Evolutionary conservation across 2,329 filamentous ascomycete genomes (phyloP), one percentile per base, ranked within the genome.

Genomic region (Diaporthe helianthi): DNA sequence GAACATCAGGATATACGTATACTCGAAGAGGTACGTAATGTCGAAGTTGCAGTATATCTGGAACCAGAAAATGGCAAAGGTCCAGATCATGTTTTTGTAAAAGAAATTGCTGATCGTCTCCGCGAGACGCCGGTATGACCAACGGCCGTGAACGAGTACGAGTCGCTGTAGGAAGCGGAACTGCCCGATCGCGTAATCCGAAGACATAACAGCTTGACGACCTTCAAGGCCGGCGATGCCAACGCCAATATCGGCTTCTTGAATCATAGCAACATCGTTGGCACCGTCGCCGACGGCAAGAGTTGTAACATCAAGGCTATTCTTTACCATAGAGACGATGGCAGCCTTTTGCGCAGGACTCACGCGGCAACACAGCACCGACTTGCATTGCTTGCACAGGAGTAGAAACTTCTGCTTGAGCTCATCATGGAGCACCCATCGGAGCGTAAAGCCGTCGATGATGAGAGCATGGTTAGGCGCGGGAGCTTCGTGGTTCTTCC

Each of bases 21-120:
- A 98, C 80, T 99, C 96, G 83, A 97, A 98, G 65, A 98, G 89
- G 78, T 98, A 98, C 54, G 94, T 95, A 79, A 95, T 93, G 82
- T 99, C 96, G 79, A 97, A 98, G 81, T 97, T 92, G 84, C 92
- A 93, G 81, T 92, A 99, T 67, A 97, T 93, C 78, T 97, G 94
- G 81, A 93, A 99, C 95, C 95, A 98, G 86, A 98, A 98, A 69
- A 99, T 92, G 52, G 92, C 88, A 77, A 98, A 95, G 0, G 93
- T 96, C 96, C 96, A 99, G 65, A 98, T 92, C 81, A 99, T 92
- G 83, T 98, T 99, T 91, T 99, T 99, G 89, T 98, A 99, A 85
- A 99, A 99, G 86, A 99, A 99, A 80, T 98, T 99, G 79, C 94
- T 93, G 76, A 97, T 98, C 55, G 91, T 93, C 83, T 99, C 96